Base-by-base conservation (phyloP, 805 yeast species). In the Ogataea salicorniae region DNA sequence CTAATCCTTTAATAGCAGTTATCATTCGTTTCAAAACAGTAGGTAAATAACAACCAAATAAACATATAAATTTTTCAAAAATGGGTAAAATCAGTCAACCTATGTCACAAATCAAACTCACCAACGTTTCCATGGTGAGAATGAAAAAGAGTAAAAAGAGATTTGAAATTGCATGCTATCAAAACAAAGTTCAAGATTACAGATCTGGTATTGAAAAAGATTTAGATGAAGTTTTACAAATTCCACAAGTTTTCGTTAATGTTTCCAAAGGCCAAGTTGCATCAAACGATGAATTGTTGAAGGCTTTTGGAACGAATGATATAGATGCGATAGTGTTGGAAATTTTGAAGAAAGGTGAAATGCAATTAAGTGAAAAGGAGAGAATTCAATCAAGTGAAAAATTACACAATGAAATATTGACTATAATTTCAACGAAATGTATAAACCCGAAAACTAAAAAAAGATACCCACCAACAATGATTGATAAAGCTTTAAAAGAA, bases 221-320 rank as follows among this genome's bases (percentile, higher is more conserved):
- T 63, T 65, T 94, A 8, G 98, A 94, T 69, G 99, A 94, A 62
- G 99, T 94, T 2, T 72, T 94, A 35, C 99, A 94, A 64, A 89
- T 94, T 45, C 96, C 90, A n/a, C 96, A 87, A 64, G 95, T 94
- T 1, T 94, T 94, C 60, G 64, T 81, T 34, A 94, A 94, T 61
- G 98, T 91, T 0, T 88, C 96, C 15, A 94, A 94, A 61, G 99
- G 99, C 2, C 89, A 82, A 52, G 91, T 87, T 1, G 98, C 98
- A 3, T 82, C 91, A 16, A 80, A 86, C 55, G 96, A 88, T 9
- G 97, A 92, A 49, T 70, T 94, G 20, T 70, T 76, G 53, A 75
- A 80, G 46, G 74, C 84, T 1, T 92, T 94, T 63, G 90, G 86
- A 1, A 77, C 89, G 0, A 80, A 90, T 0, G 85, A 91, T 57